These are phyloP conservation scores for Thielaviopsis ethacetica DNA, from an alignment of 2,329 filamentous ascomycete species.

Conservation along the genomic window DNA sequence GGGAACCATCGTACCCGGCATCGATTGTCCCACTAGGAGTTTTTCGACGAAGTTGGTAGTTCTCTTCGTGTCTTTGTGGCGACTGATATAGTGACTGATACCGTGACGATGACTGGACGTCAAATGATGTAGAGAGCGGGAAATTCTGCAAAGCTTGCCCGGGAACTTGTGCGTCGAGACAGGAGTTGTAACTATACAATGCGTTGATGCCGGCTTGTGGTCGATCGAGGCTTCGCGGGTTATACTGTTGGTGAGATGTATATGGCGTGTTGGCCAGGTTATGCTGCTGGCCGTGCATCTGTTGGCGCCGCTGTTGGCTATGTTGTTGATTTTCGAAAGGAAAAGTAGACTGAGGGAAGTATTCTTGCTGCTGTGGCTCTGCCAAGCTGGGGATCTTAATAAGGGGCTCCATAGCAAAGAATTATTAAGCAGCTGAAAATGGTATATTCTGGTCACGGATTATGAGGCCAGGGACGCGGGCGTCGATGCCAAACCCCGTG, in stretches of 20 bases:
- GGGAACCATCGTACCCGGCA: slow-evolving; percentile 77
- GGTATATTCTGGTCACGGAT: neutral
- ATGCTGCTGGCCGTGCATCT: neutral
- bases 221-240: neutral
- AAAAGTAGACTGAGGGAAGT: neutral
- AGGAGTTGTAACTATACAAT: neutral
- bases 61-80: neutral
- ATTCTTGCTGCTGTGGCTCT: slow-evolving; percentile 4
- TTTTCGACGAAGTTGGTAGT: slow-evolving; percentile 66
- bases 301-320: neutral
- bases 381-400: slow-evolving; percentile 6
- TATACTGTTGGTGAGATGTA: neutral
- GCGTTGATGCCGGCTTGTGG: neutral
- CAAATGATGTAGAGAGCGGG: neutral
- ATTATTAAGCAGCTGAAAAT: neutral
- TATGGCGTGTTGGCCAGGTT: neutral
- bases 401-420: slow-evolving; percentile 8
- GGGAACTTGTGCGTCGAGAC: neutral
- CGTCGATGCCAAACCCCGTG: slow-evolving; percentile 9
- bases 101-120: neutral
- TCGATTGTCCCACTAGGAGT: slow-evolving; percentile 89
- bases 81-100: neutral
- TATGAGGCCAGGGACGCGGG: slow-evolving; percentile 9
- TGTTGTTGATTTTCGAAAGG: neutral
- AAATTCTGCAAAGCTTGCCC: neutral